These are phyloP conservation scores for Lithospermum erythrorhizon DNA, from an alignment of 257 asterid genomes.

Conservation along the genomic window DNA sequence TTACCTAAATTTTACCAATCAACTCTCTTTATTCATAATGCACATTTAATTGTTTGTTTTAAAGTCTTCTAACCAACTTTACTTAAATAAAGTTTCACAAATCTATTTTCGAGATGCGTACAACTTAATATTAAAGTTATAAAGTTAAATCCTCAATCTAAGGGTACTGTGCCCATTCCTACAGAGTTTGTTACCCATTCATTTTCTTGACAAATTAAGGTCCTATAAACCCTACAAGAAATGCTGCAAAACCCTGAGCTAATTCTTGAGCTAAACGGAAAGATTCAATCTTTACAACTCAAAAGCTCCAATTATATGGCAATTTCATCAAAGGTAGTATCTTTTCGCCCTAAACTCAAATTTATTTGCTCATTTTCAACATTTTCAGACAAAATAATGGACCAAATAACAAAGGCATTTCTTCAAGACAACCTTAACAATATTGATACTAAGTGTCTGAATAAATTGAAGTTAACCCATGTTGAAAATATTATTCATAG, in stretches of 20 bases:
- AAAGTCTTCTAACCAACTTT: too few relatives aligned
- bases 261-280: constrained; percentile 9
- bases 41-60: too few relatives aligned
- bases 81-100: too few relatives aligned
- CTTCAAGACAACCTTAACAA: constrained; percentile 13
- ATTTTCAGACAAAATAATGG: constrained; percentile 8
- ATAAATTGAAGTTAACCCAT: constrained; percentile 18
- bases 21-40: too few relatives aligned
- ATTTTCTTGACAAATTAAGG: too few relatives aligned
- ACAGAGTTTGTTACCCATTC: too few relatives aligned
- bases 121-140: too few relatives aligned
- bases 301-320: constrained; percentile 13
- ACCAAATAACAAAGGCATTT: constrained; percentile 21
- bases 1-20: too few relatives aligned
- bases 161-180: too few relatives aligned
- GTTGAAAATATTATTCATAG: constrained; percentile 16
- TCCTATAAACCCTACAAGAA: not conserved
- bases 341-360: constrained; percentile 12
- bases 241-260: constrained; percentile 8
- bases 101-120: too few relatives aligned
- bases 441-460: constrained; percentile 14
- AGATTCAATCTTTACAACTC: not conserved
- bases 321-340: constrained; percentile 21
- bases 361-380: constrained; percentile 10
- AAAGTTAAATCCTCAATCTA: too few relatives aligned